Evolutionary conservation across 148 eudicot species (phyloP), one percentile per base, ranked within the genome.

Genomic region (Cornus florida): DNA sequence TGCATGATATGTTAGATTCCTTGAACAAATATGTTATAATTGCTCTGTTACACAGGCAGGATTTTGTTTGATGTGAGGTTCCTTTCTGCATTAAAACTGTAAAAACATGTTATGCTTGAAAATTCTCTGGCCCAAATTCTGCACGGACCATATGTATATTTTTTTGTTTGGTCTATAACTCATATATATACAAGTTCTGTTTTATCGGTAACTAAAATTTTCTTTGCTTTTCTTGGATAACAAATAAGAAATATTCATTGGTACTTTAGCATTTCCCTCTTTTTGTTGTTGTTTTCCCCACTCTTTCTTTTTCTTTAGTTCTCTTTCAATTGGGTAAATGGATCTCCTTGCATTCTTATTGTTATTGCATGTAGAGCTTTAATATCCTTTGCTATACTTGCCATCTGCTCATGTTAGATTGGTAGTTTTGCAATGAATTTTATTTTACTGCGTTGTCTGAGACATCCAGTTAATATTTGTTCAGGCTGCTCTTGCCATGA

Each of bases 401-500:
- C 19, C 19, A 3, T 50, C 22, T 11, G 9, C 22, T 50, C 65
- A 35, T 73, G 22, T 8, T 73, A 7, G 31, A 23, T 73, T 73
- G 22, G n/a, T 73, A 7, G 31, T 50, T 73, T 16, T 39, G 8
- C 53, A 14, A 24, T 12, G 17, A 31, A 17, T 31, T 46, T 31
- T 12, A 10, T 66, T 76, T 67, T 53, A 43, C 64, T 67, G 38
- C 13, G 48, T 59, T 76, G 24, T 48, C 59, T 82, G 80, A 64
- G 71, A 73, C 59, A 75, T 78, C 43, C 43, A 28, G 19, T 79
- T 73, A n/a, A 48, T 57, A 31, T 50, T 50, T 67, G 66, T 84
- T 76, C 80, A 97, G 99, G 94, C 95, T 89, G 99, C 99, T 86
- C 91, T 97, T 87, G 90, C 97, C 79, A 94, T 97, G 99, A 88